Evolutionary conservation across 1,139 yeast genomes (phyloP), one percentile per base, ranked within the genome.

Genomic region (Yamadazyma siamensis): DNA sequence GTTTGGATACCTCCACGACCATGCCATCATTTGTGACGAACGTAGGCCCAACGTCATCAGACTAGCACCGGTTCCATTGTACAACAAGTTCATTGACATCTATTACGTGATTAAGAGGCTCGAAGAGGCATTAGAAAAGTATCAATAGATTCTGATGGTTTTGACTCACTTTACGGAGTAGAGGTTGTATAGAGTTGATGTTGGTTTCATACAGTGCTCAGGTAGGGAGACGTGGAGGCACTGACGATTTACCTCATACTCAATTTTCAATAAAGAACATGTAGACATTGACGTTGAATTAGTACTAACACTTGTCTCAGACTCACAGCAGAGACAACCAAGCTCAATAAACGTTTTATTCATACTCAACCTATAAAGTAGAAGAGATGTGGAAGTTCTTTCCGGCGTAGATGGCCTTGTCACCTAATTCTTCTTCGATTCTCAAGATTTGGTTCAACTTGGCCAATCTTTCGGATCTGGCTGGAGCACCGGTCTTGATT

Each of bases 401-500:
- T 66, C 97, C 97, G 44, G 96, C 95, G 74, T 77, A 89, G 64
- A 86, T 61, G 48, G 95, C 95, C 76, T 86, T 86, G 78, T 77
- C 87, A 61, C 96, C 96, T 61, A 89, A 83, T 73, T 83, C 87
- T 75, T 89, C 95, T 78, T 89, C 96, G 56, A 89, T 89, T 76
- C 96, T 86, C 67, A 89, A 79, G 69, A 89, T 82, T 77, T 88
- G 94, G 81, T 84, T 84, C 69, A 82, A 82, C 77, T 89, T 89
- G 64, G 96, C 96, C 68, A 89, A 81, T 80, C 97, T 88, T 77
- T 89, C 97, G 49, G 96, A 86, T 78, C 97, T 87, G 52, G 96
- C 95, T 63, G 96, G 96, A 61, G 97, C 96, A 81, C 97, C 97
- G 53, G 96, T 84, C 88, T 89, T 89, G 70, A 89, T 82, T 78